These are phyloP conservation scores for Phaffia rhodozyma DNA, from an alignment of 1,284 basidiomycete genomes.

Conservation along the genomic window DNA sequence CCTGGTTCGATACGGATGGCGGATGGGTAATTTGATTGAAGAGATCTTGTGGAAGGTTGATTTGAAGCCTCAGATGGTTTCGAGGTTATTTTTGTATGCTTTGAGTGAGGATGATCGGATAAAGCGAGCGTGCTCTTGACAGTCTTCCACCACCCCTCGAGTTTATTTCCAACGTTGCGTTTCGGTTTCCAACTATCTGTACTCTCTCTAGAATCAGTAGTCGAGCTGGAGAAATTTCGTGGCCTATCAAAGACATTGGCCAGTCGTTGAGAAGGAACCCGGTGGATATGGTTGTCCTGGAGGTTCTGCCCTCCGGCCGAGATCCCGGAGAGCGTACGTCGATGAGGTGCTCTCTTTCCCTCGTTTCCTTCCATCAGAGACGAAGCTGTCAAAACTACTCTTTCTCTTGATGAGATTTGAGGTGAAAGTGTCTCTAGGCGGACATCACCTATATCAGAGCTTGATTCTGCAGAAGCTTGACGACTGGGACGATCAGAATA, in stretches of 20 bases:
- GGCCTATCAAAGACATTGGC: constrained; percentile 8
- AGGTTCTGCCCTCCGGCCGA: constrained; percentile 3
- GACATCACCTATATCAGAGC: background rate
- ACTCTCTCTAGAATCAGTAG: constrained; percentile 7
- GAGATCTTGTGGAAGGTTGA: background rate
- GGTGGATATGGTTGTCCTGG: background rate
- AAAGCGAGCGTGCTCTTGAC: constrained; percentile 36
- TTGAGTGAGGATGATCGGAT: background rate
- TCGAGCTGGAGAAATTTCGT: constrained; percentile 11
- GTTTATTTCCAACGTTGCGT: constrained; percentile 35
- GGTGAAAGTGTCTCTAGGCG: background rate
- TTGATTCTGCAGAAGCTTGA: background rate
- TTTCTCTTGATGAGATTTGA: background rate
- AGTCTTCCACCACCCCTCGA: constrained; percentile 40
- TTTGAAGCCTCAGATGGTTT: background rate
- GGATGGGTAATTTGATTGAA: background rate
- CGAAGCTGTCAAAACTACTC: no score
- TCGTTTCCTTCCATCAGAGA: no score
- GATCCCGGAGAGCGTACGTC: background rate
- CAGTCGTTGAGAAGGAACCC: constrained; percentile 1
- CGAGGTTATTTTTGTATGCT: background rate
- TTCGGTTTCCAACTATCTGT: constrained; percentile 18
- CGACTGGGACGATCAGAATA: background rate
- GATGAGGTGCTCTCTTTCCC: no score
- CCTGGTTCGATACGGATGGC: background rate